Conservation (phyloP, 176 grass and related monocot species). For the Stipa capillata region DNA sequence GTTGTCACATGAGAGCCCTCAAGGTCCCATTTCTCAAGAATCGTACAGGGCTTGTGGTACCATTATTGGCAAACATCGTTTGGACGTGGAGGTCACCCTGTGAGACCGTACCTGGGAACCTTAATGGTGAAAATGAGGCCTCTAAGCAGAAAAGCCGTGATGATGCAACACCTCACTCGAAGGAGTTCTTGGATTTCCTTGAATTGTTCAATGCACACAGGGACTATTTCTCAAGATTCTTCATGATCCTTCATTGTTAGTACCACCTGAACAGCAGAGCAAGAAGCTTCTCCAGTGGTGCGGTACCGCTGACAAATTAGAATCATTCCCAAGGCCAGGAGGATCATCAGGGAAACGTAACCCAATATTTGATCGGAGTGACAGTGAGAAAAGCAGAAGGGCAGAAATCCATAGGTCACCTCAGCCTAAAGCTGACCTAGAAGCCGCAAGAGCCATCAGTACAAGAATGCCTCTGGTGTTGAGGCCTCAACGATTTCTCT, state of each 20-base stretch:
- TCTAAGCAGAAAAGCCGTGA: conserved; percentile 15
- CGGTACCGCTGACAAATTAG: conserved; percentile 17
- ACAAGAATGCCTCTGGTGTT: conserved; percentile 33
- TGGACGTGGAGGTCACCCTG: conserved; percentile 17
- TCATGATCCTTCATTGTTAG: conserved; percentile 49
- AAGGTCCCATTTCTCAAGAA: background rate
- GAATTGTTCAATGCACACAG: conserved; percentile 47
- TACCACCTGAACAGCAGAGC: conserved; percentile 22
- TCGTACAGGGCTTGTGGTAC: background rate
- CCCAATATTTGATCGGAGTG: conserved; percentile 43
- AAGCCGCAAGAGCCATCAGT: conserved; percentile 25
- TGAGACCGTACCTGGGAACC: background rate
- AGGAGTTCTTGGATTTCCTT: conserved; percentile 63
- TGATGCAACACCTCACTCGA: conserved; percentile 32
- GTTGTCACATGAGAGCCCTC: background rate
- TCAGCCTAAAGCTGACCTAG: background rate
- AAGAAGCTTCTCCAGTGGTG: conserved; percentile 35
- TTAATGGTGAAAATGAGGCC: conserved; percentile 9
- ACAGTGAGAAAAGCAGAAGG: conserved; percentile 18
- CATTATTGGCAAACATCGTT: background rate
- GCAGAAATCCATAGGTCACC: conserved; percentile 23
- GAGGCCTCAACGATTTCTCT: conserved; percentile 15
- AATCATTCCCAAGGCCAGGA: conserved; percentile 33
- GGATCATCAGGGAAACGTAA: conserved; percentile 39
- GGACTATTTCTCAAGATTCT: conserved; percentile 65